Evolutionary conservation across 352 stramenopile species (phyloP), one percentile per base, ranked within the genome.

Genomic region (Phytophthora pseudosyringae): DNA sequence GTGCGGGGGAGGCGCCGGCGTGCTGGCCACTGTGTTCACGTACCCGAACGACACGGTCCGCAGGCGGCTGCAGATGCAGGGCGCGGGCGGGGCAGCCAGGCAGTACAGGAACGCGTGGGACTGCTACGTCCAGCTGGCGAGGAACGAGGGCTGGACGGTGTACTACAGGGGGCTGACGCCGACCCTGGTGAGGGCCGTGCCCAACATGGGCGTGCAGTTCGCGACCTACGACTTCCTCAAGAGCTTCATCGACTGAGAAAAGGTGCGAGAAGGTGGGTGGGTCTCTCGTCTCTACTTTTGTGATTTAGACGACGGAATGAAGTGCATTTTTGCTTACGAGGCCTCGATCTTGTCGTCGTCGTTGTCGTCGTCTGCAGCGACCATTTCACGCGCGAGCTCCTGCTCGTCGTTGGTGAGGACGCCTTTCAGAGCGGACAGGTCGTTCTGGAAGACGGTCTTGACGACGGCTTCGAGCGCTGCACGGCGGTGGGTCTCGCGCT

Each of bases 41-140:
- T 97, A 97, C 64, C 88, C 89, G 43, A 94, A 94, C 70, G 89
- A 97, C 69, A 97, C 89, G 15, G 81, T 97, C 49, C 82, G 89
- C 4, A 70, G 89, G 33, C 74, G 88, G 15, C 75, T 97, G 69
- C 89, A 97, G 74, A 95, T 93, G 84, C 87, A 96, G 73, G 88
- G 88, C 12, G 85, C 82, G 9, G 82, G 82, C 16, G 88, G 88
- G 33, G 53, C 62, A 4, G 52, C 71, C 12, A 66, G 79, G 6
- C 63, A 93, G 40, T 96, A 95, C 75, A 73, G 54, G 45, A 89
- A 87, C 59, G 83, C 83, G 1, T 79, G 78, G 61, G 75, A 96
- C 73, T 96, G 88, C 77, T 93, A 90, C 62, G 68, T 87, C 21
- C 73, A 83, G 57, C 67, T 95, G 29, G 73, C 80, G 26, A 71